Conservation (phyloP, 768 basidiomycete genomes). For the Mycena filopes region DNA sequence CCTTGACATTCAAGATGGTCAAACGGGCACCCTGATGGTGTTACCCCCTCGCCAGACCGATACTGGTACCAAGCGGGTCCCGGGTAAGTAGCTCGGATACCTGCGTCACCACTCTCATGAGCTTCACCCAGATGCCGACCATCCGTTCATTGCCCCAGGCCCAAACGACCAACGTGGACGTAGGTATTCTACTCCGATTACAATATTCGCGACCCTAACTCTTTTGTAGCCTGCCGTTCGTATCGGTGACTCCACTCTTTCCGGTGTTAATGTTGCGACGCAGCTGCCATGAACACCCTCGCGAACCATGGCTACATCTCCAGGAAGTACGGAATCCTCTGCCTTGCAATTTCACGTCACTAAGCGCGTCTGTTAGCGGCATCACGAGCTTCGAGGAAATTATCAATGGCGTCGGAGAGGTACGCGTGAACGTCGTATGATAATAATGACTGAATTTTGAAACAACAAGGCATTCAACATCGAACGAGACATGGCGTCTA, state of each 20-base stretch:
- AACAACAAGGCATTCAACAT: background rate
- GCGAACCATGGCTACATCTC: conserved; percentile 7
- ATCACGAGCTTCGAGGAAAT: conserved; percentile 27
- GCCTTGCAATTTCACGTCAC: background rate
- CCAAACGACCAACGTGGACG: background rate
- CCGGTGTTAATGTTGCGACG: no score
- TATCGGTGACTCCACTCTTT: no score
- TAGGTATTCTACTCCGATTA: background rate
- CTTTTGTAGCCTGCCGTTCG: conserved; percentile 1
- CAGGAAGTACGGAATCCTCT: conserved; percentile 8
- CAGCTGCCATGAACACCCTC: conserved; percentile 9
- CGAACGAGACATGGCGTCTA: conserved; percentile 18
- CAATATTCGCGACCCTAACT: background rate
- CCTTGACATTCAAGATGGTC: background rate
- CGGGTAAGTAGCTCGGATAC: conserved; percentile 1
- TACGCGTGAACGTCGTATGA: no score
- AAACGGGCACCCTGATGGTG: conserved; percentile 6
- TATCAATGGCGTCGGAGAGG: conserved; percentile 10
- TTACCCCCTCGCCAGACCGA: conserved; percentile 1
- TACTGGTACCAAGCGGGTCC: conserved; percentile 1
- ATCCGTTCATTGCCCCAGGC: conserved; percentile 8
- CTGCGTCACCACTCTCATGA: background rate
- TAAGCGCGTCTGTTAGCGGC: conserved; percentile 10
- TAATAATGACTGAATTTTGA: conserved; percentile 21
- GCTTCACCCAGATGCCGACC: background rate